Evolutionary conservation across 306 rosid species (phyloP).

Genomic region (Glycine soja): DNA sequence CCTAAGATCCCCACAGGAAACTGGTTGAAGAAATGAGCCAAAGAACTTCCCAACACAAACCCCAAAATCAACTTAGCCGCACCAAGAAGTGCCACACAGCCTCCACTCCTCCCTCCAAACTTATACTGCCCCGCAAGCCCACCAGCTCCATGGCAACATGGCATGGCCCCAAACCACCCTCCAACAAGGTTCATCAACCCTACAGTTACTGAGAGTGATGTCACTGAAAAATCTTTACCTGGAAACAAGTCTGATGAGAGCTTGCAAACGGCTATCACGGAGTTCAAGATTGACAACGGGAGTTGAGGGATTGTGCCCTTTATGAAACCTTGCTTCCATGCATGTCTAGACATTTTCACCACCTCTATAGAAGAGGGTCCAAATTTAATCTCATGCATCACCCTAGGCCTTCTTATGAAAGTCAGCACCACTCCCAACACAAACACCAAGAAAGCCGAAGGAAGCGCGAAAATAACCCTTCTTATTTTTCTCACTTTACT

Average conservation of each 20-base stretch:
- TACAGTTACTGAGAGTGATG: conserved; percentile 77
- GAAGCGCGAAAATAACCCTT: conserved; percentile 58
- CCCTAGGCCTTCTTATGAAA: conserved; percentile 62
- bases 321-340: conserved; percentile 78
- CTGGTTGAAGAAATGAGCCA: conserved; percentile 57
- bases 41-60: conserved; percentile 67
- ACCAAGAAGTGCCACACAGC: conserved; percentile 81
- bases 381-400: conserved; percentile 59
- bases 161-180: conserved; percentile 88
- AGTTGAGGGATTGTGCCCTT: conserved; percentile 85
- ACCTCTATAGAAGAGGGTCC: conserved; percentile 71
- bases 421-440: conserved; percentile 64
- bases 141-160: conserved; percentile 84
- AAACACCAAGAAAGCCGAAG: conserved; percentile 74
- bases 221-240: conserved; percentile 62
- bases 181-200: conserved; percentile 83
- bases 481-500: conserved; percentile 12
- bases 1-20: conserved; percentile 80
- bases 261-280: conserved; percentile 75
- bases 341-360: conserved; percentile 59
- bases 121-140: conserved; percentile 87
- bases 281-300: conserved; percentile 74
- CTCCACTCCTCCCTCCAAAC: conserved; percentile 90
- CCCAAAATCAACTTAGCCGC: conserved; percentile 65
- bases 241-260: conserved; percentile 76